phyloP scores from a whole-genome alignment of 2,329 filamentous ascomycete genomes.

The Cladosporium sp. region DNA sequence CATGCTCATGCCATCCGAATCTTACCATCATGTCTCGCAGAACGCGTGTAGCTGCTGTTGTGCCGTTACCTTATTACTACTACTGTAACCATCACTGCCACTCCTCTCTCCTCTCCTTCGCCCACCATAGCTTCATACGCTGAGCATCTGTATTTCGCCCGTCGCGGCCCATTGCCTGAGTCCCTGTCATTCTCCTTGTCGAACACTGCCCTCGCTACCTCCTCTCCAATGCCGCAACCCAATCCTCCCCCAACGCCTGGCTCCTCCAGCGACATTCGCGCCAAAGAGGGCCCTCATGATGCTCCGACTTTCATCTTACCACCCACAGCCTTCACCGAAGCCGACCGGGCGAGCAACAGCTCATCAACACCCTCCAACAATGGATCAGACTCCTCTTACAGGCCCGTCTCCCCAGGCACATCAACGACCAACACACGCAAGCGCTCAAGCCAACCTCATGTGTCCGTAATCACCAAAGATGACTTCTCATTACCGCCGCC shows the following conservation, averaged over 20 bases:
- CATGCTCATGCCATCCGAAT: neutral
- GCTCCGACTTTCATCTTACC: constrained; percentile 71
- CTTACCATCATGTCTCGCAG: constrained; percentile 6
- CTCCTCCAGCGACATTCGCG: constrained; percentile 73
- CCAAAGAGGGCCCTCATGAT: constrained; percentile 50
- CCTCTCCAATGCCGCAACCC: constrained; percentile 58
- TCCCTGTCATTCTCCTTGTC: constrained; percentile 29
- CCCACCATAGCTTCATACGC: constrained; percentile 27
- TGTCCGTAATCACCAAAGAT: constrained; percentile 45
- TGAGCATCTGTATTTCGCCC: constrained; percentile 24
- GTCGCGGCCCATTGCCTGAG: constrained; percentile 16
- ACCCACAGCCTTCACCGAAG: constrained; percentile 60
- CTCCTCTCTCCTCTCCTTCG: constrained; percentile 11
- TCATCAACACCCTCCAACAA: constrained; percentile 45
- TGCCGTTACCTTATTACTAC: constrained; percentile 2
- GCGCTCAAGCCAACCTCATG: constrained; percentile 15
- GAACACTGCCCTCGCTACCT: neutral
- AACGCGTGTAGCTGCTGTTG: neutral
- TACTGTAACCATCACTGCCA: neutral
- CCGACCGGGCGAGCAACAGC: constrained; percentile 42
- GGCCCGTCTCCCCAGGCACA: constrained; percentile 39
- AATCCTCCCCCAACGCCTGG: constrained; percentile 69
- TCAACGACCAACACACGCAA: constrained; percentile 26
- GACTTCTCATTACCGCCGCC: constrained; percentile 82
- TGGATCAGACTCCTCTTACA: constrained; percentile 50